Conservation (phyloP, 2,329 filamentous ascomycete genomes). For the Davidsoniella australis region DNA sequence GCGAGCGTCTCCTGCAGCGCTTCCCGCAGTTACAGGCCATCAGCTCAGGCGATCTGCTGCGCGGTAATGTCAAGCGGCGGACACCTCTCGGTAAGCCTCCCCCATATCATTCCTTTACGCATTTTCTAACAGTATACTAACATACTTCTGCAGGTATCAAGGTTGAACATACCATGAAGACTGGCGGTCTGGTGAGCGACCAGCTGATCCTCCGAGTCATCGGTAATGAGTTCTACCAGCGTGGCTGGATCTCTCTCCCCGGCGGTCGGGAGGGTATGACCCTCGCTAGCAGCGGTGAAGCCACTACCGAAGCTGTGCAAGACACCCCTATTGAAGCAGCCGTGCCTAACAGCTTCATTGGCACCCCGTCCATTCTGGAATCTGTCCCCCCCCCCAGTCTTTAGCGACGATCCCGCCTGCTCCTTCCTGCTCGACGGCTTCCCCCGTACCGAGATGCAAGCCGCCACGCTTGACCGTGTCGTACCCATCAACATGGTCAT, state of each 20-base stretch:
- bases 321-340: constrained; percentile 22
- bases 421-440: constrained; percentile 96
- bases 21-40: constrained; percentile 84
- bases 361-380: constrained; percentile 17
- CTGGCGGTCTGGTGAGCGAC: constrained; percentile 81
- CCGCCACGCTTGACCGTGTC: constrained; percentile 56
- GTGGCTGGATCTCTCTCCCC: constrained; percentile 60
- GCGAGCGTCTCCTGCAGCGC: constrained; percentile 66
- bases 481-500: constrained; percentile 93
- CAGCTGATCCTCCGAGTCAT: constrained; percentile 84
- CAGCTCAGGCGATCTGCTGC: constrained; percentile 81
- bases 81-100: constrained; percentile 60
- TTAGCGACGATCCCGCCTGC: constrained; percentile 54
- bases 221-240: constrained; percentile 67
- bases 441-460: constrained; percentile 73
- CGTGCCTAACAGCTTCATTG: constrained; percentile 23
- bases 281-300: constrained; percentile 15
- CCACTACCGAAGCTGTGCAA: constrained; percentile 14
- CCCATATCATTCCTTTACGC: neutral
- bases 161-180: constrained; percentile 75
- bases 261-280: constrained; percentile 16
- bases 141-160: constrained; percentile 49
- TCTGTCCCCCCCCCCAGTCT: constrained; percentile 25
- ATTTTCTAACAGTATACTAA: neutral
- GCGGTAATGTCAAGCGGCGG: constrained; percentile 78